These are phyloP conservation scores for Uromyces viciae-fabae DNA, from an alignment of 1,284 basidiomycete genomes.

Conservation along the genomic window DNA sequence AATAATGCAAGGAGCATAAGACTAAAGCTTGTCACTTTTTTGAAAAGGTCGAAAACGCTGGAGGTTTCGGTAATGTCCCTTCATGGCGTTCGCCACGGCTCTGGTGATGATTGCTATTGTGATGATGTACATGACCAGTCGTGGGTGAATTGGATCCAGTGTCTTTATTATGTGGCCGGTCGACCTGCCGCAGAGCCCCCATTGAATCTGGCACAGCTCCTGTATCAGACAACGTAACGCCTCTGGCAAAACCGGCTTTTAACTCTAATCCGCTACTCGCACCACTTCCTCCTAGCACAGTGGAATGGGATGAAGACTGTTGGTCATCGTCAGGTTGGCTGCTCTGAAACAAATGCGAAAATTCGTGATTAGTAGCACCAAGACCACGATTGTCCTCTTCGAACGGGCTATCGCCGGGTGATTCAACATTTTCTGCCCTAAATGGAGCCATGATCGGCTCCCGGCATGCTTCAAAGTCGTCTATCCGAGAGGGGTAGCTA, in stretches of 20 bases:
- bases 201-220: slow-evolving; percentile 29
- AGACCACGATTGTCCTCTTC: neutral
- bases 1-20: too few relatives aligned
- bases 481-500: slow-evolving; percentile 1
- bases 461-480: neutral
- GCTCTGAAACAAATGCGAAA: slow-evolving; percentile 18
- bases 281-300: neutral
- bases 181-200: slow-evolving; percentile 3
- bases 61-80: too few relatives aligned
- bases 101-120: too few relatives aligned
- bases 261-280: neutral
- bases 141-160: slow-evolving; percentile 2
- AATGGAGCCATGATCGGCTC: neutral
- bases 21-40: too few relatives aligned
- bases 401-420: neutral
- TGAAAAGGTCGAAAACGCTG: too few relatives aligned
- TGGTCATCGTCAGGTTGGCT: slow-evolving; percentile 17
- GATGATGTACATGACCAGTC: neutral
- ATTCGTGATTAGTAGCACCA: neutral
- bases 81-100: too few relatives aligned
- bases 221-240: slow-evolving; percentile 10
- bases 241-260: slow-evolving; percentile 21
- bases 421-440: neutral
- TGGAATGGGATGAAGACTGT: slow-evolving; percentile 24
- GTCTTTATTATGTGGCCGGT: too few relatives aligned